A percentile compares a stretch with the other conserved stretches of the same genome.
Conservation (phyloP, 768 basidiomycete genomes). For the Kwoniella botswanensis region DNA sequence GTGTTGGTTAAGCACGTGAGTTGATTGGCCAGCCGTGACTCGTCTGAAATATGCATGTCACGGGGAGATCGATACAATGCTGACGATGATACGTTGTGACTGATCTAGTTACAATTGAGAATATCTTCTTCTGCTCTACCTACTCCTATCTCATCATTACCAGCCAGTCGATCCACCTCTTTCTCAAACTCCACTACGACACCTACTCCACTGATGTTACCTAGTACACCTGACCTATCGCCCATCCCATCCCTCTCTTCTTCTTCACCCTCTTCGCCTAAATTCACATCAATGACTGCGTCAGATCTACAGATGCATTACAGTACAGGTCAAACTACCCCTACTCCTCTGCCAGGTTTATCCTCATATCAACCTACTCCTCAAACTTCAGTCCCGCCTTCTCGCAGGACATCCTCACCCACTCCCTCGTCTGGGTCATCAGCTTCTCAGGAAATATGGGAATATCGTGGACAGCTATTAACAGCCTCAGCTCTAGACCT, state of each 20-base stretch:
- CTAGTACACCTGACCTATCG: constrained; percentile 2
- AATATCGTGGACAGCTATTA: constrained; percentile 44
- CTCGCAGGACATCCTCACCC: constrained; percentile 4
- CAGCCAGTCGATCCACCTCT: constrained; percentile 3
- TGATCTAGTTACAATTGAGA: constrained; percentile 28
- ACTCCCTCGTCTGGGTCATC: constrained; percentile 6
- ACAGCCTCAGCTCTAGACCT: constrained; percentile 48
- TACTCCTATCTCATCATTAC: not conserved
- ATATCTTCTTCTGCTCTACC: constrained; percentile 11
- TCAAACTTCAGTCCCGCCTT: constrained; percentile 3
- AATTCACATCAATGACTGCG: constrained; percentile 1
- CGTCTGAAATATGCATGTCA: too few relatives aligned
- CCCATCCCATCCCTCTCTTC: constrained; percentile 6
- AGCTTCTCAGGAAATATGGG: constrained; percentile 32
- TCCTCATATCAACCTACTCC: constrained; percentile 15
- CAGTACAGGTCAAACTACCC: constrained; percentile 12
- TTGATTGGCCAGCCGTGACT: not conserved
- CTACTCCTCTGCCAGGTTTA: constrained; percentile 8
- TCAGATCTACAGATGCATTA: constrained; percentile 2
- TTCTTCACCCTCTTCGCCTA: not conserved
- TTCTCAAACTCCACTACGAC: not conserved
- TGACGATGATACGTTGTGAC: not conserved
- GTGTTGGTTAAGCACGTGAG: constrained; percentile 39
- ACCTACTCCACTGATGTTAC: not conserved
- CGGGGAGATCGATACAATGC: not conserved